Conservation (phyloP, 495 filamentous ascomycete species). For the Aspergillus funiculosus region DNA sequence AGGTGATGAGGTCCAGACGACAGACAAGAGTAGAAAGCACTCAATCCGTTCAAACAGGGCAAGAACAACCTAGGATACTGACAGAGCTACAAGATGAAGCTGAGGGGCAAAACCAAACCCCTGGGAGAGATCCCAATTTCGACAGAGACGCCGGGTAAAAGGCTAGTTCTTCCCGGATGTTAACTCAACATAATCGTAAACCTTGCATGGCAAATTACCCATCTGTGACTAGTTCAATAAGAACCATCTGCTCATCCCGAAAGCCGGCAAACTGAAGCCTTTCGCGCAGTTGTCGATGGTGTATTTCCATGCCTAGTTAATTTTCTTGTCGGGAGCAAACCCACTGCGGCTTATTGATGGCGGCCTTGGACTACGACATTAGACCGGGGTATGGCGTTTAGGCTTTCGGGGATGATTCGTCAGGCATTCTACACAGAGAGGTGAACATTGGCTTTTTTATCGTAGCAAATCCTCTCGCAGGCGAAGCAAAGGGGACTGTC, state of each 20-base stretch:
- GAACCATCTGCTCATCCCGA: too few relatives aligned
- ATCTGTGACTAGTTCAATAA: too few relatives aligned
- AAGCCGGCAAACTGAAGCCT: too few relatives aligned
- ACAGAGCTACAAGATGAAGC: slow-evolving; percentile 14
- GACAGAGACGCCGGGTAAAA: slow-evolving; percentile 6
- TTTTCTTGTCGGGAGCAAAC: not conserved
- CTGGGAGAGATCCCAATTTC: slow-evolving; percentile 1
- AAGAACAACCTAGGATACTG: slow-evolving; percentile 6
- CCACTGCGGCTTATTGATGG: not conserved
- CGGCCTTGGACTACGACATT: not conserved
- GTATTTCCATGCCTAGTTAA: too few relatives aligned
- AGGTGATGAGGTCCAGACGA: slow-evolving; percentile 27
- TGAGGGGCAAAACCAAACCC: slow-evolving; percentile 14
- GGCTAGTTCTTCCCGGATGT: not conserved
- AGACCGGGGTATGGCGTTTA: not conserved
- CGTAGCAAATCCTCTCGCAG: too few relatives aligned
- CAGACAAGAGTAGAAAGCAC: slow-evolving; percentile 7
- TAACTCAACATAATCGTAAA: too few relatives aligned
- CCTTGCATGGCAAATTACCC: too few relatives aligned
- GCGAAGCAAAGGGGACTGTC: too few relatives aligned
- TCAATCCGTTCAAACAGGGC: slow-evolving; percentile 4
- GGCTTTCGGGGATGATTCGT: too few relatives aligned
- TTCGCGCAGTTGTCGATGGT: too few relatives aligned
- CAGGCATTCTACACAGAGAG: too few relatives aligned
- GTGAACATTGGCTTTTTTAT: too few relatives aligned